These are phyloP conservation scores for Hypomyces perniciosus DNA, from an alignment of 2,329 filamentous ascomycete genomes.

Conservation along the genomic window DNA sequence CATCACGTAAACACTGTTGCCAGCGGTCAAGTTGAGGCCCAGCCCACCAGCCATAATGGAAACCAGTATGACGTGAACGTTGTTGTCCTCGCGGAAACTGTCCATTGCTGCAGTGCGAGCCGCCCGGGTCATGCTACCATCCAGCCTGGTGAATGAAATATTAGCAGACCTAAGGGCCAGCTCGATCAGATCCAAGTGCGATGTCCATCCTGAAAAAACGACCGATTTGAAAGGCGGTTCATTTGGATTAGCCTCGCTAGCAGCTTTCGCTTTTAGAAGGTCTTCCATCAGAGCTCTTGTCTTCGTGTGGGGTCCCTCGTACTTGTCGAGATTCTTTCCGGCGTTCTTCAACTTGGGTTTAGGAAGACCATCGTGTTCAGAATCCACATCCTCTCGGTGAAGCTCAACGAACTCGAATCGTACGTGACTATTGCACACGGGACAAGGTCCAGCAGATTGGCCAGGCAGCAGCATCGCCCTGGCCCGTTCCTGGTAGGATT, in stretches of 20 bases:
- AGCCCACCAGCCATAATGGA: conserved; percentile 90
- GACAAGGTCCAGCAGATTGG: conserved; percentile 51
- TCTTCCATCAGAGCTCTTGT: conserved; percentile 75
- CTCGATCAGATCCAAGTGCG: conserved; percentile 87
- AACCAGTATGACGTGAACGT: conserved; percentile 75
- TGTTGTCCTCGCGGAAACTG: conserved; percentile 65
- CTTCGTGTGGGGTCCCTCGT: conserved; percentile 86
- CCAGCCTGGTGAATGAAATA: conserved; percentile 73
- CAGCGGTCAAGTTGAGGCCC: conserved; percentile 84
- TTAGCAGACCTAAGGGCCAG: conserved; percentile 63
- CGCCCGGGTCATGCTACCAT: conserved; percentile 77
- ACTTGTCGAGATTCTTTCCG: conserved; percentile 59
- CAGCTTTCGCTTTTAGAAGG: conserved; percentile 57
- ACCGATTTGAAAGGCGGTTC: conserved; percentile 85
- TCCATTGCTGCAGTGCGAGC: conserved; percentile 72
- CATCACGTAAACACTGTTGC: conserved; percentile 95
- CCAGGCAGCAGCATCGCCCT: conserved; percentile 31
- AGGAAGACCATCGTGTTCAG: conserved; percentile 49
- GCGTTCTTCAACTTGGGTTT: conserved; percentile 26
- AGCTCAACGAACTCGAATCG: conserved; percentile 63
- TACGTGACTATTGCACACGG: conserved; percentile 60
- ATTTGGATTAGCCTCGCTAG: conserved; percentile 54
- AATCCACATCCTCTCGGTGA: conserved; percentile 52
- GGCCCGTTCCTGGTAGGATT: conserved; percentile 50
- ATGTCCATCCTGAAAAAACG: conserved; percentile 94